phyloP scores from a whole-genome alignment of 2,329 filamentous ascomycete species.

The Fusarium algeriense region DNA sequence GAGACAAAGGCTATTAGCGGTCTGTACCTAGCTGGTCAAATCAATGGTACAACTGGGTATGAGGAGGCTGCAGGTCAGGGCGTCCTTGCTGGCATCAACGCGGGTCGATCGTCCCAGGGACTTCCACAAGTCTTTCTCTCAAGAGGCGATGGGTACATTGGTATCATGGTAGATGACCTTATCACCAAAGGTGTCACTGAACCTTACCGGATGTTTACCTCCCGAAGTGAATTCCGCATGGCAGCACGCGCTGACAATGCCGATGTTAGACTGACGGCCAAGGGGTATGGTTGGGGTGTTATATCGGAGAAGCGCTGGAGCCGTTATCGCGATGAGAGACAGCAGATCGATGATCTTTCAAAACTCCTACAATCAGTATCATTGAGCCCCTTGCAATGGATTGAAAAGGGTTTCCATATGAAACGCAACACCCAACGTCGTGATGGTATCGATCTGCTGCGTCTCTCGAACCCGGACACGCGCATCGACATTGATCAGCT shows the following conservation, averaged over 20 bases:
- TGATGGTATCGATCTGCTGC: constrained; percentile 83
- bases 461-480: constrained; percentile 68
- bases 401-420: constrained; percentile 75
- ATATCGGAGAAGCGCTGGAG: constrained; percentile 84
- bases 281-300: constrained; percentile 81
- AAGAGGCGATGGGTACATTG: constrained; percentile 93
- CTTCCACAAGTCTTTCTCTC: constrained; percentile 76
- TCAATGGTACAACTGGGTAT: constrained; percentile 98
- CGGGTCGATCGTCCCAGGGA: constrained; percentile 80
- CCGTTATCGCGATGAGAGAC: constrained; percentile 72
- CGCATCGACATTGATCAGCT: constrained; percentile 65
- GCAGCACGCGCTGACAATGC: constrained; percentile 93
- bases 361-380: constrained; percentile 68
- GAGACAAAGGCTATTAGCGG: constrained; percentile 94
- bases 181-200: constrained; percentile 97
- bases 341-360: constrained; percentile 76
- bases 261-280: constrained; percentile 84
- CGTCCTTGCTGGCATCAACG: constrained; percentile 92
- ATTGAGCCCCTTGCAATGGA: constrained; percentile 75
- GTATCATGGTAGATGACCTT: constrained; percentile 98
- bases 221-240: constrained; percentile 94
- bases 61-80: constrained; percentile 97
- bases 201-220: constrained; percentile 98
- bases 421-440: constrained; percentile 75
- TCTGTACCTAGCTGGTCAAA: constrained; percentile 93